Base-by-base conservation (phyloP, 306 rosid species). In the Begonia masoniana region DNA sequence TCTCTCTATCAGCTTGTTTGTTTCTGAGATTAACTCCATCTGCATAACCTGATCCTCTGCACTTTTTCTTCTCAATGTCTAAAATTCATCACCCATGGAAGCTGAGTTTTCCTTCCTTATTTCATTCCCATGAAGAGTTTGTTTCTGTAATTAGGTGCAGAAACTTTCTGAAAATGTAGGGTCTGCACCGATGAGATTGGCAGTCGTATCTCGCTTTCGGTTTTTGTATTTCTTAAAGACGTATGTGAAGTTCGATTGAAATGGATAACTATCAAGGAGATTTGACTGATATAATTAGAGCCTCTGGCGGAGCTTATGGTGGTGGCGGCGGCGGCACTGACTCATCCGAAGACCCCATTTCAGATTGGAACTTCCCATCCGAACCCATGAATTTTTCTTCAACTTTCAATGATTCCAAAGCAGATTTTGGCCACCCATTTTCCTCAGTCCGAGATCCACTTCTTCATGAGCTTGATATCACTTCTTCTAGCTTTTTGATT, bases 191-290 rank as follows among this genome's bases (percentile, higher is more conserved):
- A 24, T 56, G 13, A 13, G 10, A 35, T 43, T 52, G 52, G 57
- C 63, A 52, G 51, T 46, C 23, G 43, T 43, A 51, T 55, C 47
- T 50, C 50, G 13, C 11, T 43, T 10, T 11, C 26, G 16, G 43
- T 24, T 60, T 9, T 43, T 4, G 7, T 10, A 45, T 56, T 13
- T 13, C 11, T 46, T 17, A 13, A 61, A 12, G 56, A 81, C 77
- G 94, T 82, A 7, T 88, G 67, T 68, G 75, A 59, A 64, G 77
- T 62, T 68, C 75, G 60, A 66, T 69, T 54, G 56, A 45, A 55
- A 84, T 85, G 94, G 95, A 89, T 41, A 82, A 76, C 71, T 76
- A 63, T 47, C 94, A 78, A 76, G 97, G 95, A 16, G 97, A 89
- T 76, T 76, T 89, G 58, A 80, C 85, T 15, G 97, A 89, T 61